Base-by-base conservation (phyloP, 2,329 filamentous ascomycete species). In the Phyllosticta capitalensis region DNA sequence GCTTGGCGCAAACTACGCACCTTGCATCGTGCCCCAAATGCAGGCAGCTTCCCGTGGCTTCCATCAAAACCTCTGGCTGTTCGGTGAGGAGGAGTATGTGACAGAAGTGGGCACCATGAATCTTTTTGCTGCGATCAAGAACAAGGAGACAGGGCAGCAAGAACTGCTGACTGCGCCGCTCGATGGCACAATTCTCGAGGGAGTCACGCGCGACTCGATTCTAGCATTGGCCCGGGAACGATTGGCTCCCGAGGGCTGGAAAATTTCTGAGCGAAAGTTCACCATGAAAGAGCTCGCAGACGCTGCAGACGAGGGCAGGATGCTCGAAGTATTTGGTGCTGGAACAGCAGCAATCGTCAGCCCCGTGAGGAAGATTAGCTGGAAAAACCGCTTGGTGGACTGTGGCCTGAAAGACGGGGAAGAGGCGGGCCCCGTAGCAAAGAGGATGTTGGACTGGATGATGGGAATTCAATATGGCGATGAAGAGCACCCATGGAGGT, bases 21-120 rank as follows among this genome's bases (percentile, higher is more conserved):
- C 94, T 5, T 97, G 94, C 79, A 92, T 99, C 68, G 80, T 97
- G n/a, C 94, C 94, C 19, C 94, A 99, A 77, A 83, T 94, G 68
- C 84, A 96, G 76, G 94, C 94, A 50, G 90, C 91, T 52, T 88
- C 86, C 74, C 85, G 91, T 60, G 94, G 94, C 21, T 96, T 92
- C 82, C 92, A 97, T 77, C 94, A 99, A 79, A 99, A 97, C 76
- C 81, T 99, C 58, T 99, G 94, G 94, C 79, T 99, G 30, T 99
- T 97, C 71, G 92, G 92, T 51, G 87, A 95, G 70, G 90, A 97
- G 75, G 90, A 97, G 74, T 96, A 87, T 69, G 87, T 97, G 61
- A 99, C 94, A 53, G 94, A 99, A 76, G 94, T 96, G 60, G 94
- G 94, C 69, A 97, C 94, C 61, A 99, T 99, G 94, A 99, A 99